These are phyloP conservation scores for Pythium guiyangense DNA, from an alignment of 352 stramenopile genomes.

Conservation along the genomic window DNA sequence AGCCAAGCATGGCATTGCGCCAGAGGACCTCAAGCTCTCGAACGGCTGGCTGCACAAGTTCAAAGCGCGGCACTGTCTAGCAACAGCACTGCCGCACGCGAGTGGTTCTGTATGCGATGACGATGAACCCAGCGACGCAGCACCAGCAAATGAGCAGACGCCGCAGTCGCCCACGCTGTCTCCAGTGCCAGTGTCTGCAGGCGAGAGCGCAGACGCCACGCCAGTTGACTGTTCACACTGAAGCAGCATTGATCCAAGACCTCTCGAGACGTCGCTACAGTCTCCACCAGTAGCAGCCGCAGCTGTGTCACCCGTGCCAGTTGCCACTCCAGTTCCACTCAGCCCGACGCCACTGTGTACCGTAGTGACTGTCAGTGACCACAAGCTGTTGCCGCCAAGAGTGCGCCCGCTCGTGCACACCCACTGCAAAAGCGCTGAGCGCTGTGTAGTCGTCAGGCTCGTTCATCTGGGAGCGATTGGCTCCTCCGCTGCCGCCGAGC, in stretches of 20 bases:
- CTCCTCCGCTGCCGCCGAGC: conserved; percentile 5
- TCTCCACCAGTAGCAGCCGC: not conserved
- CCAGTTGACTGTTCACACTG: no score
- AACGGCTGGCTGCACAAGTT: conserved; percentile 46
- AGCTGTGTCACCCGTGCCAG: not conserved
- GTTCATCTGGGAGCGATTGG: conserved; percentile 22
- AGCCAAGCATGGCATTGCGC: conserved; percentile 23
- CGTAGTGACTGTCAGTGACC: no score
- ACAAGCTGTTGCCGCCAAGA: not conserved
- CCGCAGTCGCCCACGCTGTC: no score
- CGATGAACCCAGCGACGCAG: no score
- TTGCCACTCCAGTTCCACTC: not conserved
- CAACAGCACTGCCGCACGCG: not conserved
- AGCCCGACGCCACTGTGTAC: not conserved
- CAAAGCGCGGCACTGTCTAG: conserved; percentile 27
- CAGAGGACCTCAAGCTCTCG: conserved; percentile 35
- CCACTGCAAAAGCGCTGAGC: not conserved
- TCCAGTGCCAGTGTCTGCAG: no score
- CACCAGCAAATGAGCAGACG: no score
- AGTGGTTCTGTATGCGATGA: no score
- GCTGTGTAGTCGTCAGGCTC: conserved; percentile 14
- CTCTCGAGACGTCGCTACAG: not conserved
- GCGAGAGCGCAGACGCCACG: no score
- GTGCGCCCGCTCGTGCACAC: not conserved
- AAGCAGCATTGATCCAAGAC: not conserved